phyloP scores from a whole-genome alignment of 1,284 basidiomycete species.

The Ganoderma resinaceum region DNA sequence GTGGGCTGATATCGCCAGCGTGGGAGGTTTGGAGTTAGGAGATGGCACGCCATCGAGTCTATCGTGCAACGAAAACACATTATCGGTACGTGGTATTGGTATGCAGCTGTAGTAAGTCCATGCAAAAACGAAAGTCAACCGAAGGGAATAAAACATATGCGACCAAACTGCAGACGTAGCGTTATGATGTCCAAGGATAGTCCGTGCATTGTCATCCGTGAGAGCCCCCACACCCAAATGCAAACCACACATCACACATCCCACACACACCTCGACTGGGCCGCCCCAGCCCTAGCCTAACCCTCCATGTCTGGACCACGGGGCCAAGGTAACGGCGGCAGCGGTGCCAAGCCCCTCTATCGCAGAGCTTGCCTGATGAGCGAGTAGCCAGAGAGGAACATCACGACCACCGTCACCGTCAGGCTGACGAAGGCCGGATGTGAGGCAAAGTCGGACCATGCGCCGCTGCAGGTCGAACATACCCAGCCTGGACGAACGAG shows the following conservation, averaged over 20 bases:
- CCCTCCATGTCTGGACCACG: not conserved
- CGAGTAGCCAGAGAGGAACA: slow-evolving; percentile 76
- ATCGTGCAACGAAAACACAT: slow-evolving; percentile 17
- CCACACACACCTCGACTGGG: slow-evolving; percentile 3
- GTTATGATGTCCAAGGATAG: slow-evolving; percentile 28
- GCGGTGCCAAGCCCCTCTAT: slow-evolving; percentile 16
- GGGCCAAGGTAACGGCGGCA: not conserved
- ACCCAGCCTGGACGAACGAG: slow-evolving; percentile 66
- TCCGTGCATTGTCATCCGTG: slow-evolving; percentile 28
- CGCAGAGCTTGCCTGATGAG: slow-evolving; percentile 54
- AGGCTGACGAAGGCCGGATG: slow-evolving; percentile 75
- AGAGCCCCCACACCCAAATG: slow-evolving; percentile 18
- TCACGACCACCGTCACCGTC: slow-evolving; percentile 71
- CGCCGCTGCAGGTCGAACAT: slow-evolving; percentile 72
- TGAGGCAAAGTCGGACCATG: slow-evolving; percentile 52
- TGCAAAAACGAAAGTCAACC: slow-evolving; percentile 22
- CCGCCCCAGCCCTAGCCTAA: not conserved
- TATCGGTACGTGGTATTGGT: slow-evolving; percentile 21
- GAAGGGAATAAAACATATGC: slow-evolving; percentile 17
- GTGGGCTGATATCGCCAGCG: not conserved
- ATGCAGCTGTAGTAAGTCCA: slow-evolving; percentile 22
- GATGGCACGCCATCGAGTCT: slow-evolving; percentile 5
- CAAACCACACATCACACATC: not conserved
- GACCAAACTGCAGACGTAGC: slow-evolving; percentile 30
- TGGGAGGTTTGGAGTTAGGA: not conserved